Evolutionary conservation across 176 grass and related monocot genomes (phyloP).

Genomic region (Rhynchospora breviuscula): DNA sequence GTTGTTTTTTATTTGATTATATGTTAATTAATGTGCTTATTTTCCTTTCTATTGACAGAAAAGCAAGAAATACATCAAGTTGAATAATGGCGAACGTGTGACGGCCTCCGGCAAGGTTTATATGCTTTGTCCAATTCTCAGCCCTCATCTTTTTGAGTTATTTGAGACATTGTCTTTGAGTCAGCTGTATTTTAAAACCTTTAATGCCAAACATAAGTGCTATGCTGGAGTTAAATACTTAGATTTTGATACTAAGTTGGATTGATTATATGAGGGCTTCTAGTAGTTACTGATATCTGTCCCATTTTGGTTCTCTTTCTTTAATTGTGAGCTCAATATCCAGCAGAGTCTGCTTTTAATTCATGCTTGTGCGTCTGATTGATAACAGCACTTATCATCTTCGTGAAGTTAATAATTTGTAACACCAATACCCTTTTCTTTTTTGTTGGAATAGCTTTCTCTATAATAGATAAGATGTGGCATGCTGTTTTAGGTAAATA

Average conservation of each 20-base stretch:
- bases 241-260: not conserved
- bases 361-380: not conserved
- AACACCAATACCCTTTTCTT: not conserved
- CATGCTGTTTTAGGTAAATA: not conserved
- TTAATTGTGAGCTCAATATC: not conserved
- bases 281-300: not conserved
- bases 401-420: not conserved
- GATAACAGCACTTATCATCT: not conserved
- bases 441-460: not conserved
- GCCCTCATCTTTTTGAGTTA: not conserved
- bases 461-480: not conserved
- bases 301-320: not conserved
- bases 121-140: slow-evolving; percentile 4
- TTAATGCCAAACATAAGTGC: not conserved
- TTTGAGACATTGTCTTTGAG: not conserved
- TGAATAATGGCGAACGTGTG: slow-evolving; percentile 82
- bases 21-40: slow-evolving; percentile 23
- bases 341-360: not conserved
- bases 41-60: slow-evolving; percentile 38
- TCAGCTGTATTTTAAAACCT: not conserved
- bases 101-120: slow-evolving; percentile 85
- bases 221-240: not conserved
- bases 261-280: not conserved
- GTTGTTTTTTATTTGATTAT: slow-evolving; percentile 2
- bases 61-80: slow-evolving; percentile 74